Base-by-base conservation (phyloP, 2,329 filamentous ascomycete genomes). In the Lachnellula occidentalis region DNA sequence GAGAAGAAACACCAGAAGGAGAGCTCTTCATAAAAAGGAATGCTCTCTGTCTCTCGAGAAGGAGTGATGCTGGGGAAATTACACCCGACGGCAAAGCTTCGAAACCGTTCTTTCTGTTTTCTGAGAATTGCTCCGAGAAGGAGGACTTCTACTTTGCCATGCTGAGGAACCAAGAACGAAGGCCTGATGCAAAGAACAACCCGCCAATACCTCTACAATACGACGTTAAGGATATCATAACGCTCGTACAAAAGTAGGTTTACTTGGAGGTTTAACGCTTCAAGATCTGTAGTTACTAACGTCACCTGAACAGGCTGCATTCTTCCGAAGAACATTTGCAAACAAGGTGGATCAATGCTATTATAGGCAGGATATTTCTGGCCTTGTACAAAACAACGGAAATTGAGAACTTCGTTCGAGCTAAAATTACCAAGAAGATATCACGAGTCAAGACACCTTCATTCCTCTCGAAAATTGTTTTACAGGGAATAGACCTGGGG, bases 101-200 rank as follows among this genome's bases (percentile, higher is more conserved):
- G 6, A 92, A 89, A 62, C 91, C 94, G 0, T 97, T 96, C 73
- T 97, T 86, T 67, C 77, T 99, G 4, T 99, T 97, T 71, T 95
- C 90, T 0, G 91, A 97, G 62, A 96, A 95, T 66, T 90, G 90
- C 69, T 96, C 92, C 0, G 90, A 94, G 46, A 99, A 99, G 71
- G 94, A 99, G 71, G 94, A 99, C 69, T 97, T 99, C 72, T 99
- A 99, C 70, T 92, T 96, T 71, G 88, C 92, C 12, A 77, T 99
- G 63, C 76, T 99, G 39, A 85, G 86, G 64, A 95, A 92, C 60
- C 88, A 95, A 68, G 86, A 91, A 62, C 84, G 86, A 64, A 80
- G 81, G 15, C 77, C 82, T 54, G 77, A 78, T 39, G 73, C 76
- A 2, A 75, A 76, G 21, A 75, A 78, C 52, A 75, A 76, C 19